Evolutionary conservation across 768 basidiomycete genomes (phyloP), one percentile per base, ranked within the genome.

Genomic region (Pleurotus giganteus): DNA sequence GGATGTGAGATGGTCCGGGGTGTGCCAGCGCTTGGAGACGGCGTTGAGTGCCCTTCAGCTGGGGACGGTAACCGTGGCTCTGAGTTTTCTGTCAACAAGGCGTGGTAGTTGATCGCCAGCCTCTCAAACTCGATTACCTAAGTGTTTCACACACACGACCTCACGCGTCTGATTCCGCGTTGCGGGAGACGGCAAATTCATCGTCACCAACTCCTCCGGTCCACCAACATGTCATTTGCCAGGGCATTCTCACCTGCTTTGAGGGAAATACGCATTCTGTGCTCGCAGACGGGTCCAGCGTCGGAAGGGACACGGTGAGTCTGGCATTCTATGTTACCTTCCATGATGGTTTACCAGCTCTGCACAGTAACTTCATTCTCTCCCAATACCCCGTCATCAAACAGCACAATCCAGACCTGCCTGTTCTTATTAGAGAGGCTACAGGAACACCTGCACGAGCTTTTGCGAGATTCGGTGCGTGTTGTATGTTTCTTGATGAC

Each of bases 391-490:
- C 88, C 4, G 61, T 75, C 50, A 81, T 92, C 64, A 92, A 93
- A 74, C 79, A 89, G 66, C 74, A 87, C 69, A 94, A 94, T 66
- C 91, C 91, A 34, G 86, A 94, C 71, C 73, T 94, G n/a, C 91
- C 90, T 15, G 79, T 91, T 32, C 69, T 93, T 62, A 88, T 93
- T 63, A 80, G 91, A 62, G 88, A 91, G 71, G 91, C 89, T 13
- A 74, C 73, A 51, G 88, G 85, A 32, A 91, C 89, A 6, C 89
- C 89, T 32, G 90, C 90, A 58, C 79, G 91, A 65, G 82, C 82
- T 44, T 94, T 92, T 79, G 91, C 88, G 51, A 78, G 91, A 64
- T 94, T 90, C 66, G 91, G 91, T 94, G 72, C 69, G 89, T 69
- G 13, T 57, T 51, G 45, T 57, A 54, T 50, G 31, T 53, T 44